These are phyloP conservation scores for Boletellus sp. DNA, from an alignment of 768 basidiomycete genomes.

Conservation along the genomic window DNA sequence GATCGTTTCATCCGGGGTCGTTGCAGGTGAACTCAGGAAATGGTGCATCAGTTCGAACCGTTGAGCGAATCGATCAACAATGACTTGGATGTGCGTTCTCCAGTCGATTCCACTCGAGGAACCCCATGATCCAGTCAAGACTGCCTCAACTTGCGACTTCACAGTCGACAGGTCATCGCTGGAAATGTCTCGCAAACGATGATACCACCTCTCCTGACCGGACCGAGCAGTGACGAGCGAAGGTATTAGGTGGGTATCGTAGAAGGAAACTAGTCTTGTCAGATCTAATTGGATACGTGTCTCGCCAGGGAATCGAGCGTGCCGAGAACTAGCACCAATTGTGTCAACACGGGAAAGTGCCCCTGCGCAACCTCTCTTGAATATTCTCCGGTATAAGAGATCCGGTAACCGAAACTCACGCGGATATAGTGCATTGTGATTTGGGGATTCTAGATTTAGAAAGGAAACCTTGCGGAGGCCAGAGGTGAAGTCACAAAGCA, in stretches of 20 bases:
- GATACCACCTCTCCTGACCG: not conserved
- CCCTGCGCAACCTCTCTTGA: not conserved
- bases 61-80: no score
- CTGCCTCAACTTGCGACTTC: not conserved
- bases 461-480: slow-evolving; percentile 22
- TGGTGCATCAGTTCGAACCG: no score
- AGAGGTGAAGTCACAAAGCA: slow-evolving; percentile 29
- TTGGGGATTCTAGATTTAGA: slow-evolving; percentile 14
- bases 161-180: not conserved
- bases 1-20: no score
- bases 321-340: not conserved
- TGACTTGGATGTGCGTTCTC: no score
- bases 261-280: not conserved
- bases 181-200: not conserved
- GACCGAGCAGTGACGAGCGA: not conserved
- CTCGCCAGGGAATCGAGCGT: not conserved
- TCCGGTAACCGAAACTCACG: no score
- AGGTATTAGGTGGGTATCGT: not conserved
- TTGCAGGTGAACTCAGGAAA: no score
- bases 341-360: not conserved
- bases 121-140: no score
- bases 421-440: no score
- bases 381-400: no score
- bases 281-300: not conserved
- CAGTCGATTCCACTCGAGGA: no score